phyloP scores from a whole-genome alignment of 176 grass and related monocot genomes.

The Miscanthus lutarioriparius region DNA sequence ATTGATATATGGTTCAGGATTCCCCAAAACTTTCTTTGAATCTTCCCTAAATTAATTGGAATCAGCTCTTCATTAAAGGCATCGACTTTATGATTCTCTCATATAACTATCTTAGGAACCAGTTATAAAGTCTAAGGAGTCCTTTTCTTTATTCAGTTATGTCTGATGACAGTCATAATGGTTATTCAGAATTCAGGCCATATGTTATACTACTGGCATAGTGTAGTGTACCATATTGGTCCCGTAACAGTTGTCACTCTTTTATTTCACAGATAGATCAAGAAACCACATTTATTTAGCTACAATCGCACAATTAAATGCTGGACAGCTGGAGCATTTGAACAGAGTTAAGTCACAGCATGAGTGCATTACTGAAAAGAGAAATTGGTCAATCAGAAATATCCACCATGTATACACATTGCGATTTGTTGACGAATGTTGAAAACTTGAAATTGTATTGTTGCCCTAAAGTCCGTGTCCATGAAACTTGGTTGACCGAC shows the following conservation, averaged over 20 bases:
- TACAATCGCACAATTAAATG: not conserved
- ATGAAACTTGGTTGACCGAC: constrained; percentile 17
- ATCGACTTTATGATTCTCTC: not conserved
- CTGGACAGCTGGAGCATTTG: not conserved
- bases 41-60: constrained; percentile 12
- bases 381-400: constrained; percentile 21
- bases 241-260: not conserved
- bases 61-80: constrained; percentile 3
- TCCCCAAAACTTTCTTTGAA: not conserved
- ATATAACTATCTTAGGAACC: not conserved
- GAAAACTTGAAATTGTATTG: not conserved
- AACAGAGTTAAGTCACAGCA: not conserved
- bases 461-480: not conserved
- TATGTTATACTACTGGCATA: not conserved
- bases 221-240: constrained; percentile 16
- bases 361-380: constrained; percentile 8
- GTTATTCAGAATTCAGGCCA: constrained; percentile 6
- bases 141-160: not conserved
- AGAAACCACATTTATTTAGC: not conserved
- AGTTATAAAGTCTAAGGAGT: not conserved
- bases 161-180: constrained; percentile 29
- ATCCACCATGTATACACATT: not conserved
- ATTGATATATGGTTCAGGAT: not conserved
- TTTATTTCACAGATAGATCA: constrained; percentile 23
- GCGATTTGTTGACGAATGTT: not conserved